Base-by-base conservation (phyloP, 176 grass and related monocot species). In the Miscanthus lutarioriparius region DNA sequence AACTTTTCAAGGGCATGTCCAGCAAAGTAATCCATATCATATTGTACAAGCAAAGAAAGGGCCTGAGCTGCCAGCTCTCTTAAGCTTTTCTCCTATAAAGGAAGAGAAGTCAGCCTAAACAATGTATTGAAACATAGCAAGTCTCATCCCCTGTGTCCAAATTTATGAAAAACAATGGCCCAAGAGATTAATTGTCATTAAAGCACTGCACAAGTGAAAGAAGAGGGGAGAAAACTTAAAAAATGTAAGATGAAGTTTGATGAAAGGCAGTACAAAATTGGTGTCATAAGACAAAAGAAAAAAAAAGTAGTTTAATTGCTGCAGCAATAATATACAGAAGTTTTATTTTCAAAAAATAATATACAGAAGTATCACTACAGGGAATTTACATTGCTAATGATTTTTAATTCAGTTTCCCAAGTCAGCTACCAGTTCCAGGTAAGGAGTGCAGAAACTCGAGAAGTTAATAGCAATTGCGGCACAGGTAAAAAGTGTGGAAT, bases 41-140 rank as follows among this genome's bases (percentile, higher is more conserved):
- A 98, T 83, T 90, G 84, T 88, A 92, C 85, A 91, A 98, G 93
- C 78, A 83, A 83, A 80, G 93, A 87, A 70, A 98, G 83, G 59
- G 92, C 93, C 86, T 95, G 91, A 43, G 96, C 87, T 22, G 96
- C 77, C 80, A 98, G 80, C 68, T 95, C 96, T 85, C 96, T 92
- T 78, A 98, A 75, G 63, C 77, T 82, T 86, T 85, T 95, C 64
- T 95, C 96, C 96, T 98, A 85, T 13, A 87, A 93, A 91, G 49
- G 68, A 83, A 78, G 30, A 84, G 67, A 80, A 45, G 25, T 64
- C 27, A 74, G 88, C 19, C 40, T 59, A 83, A 76, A 92, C 74
- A 27, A 89, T 64, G 74, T 79, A 45, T 39, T 81, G 41, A 80
- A 74, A 81, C 74, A 43, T 56, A 23, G 4, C 44, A 74, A 30